Evolutionary conservation across 1,284 basidiomycete genomes (phyloP).

Genomic region (Laetiporus sulphureus): DNA sequence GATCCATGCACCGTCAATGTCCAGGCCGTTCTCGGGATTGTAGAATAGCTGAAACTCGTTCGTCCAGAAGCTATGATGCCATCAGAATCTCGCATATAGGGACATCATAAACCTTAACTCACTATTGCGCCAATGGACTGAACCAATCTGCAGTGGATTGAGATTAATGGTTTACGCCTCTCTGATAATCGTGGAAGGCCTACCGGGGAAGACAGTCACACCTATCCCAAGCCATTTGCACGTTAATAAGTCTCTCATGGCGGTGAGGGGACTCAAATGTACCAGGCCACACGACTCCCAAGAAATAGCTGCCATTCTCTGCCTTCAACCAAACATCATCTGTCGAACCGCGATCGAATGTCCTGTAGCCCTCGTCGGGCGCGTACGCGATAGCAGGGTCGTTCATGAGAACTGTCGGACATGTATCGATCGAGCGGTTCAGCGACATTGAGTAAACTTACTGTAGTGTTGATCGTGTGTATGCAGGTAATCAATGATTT

Average conservation of each 20-base stretch:
- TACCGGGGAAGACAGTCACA: slow-evolving; percentile 59
- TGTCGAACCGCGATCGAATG: slow-evolving; percentile 50
- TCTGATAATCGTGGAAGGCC: neutral
- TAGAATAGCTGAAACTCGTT: slow-evolving; percentile 60
- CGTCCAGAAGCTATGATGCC: slow-evolving; percentile 47
- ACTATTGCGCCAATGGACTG: slow-evolving; percentile 44
- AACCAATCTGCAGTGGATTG: slow-evolving; percentile 52
- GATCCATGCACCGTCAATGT: slow-evolving; percentile 67
- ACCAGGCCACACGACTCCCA: slow-evolving; percentile 71
- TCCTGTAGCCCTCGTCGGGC: slow-evolving; percentile 41
- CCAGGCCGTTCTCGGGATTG: slow-evolving; percentile 44
- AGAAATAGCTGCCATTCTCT: slow-evolving; percentile 49
- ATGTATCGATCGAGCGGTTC: neutral
- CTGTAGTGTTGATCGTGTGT: slow-evolving; percentile 50
- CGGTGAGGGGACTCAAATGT: too few relatives aligned
- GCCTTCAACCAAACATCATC: slow-evolving; percentile 58
- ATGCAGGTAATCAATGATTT: slow-evolving; percentile 60
- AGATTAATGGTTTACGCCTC: neutral
- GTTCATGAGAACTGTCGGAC: slow-evolving; percentile 55
- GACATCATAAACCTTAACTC: slow-evolving; percentile 20
- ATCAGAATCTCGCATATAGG: neutral
- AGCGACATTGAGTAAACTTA: slow-evolving; percentile 23
- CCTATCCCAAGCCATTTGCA: too few relatives aligned
- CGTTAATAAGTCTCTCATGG: too few relatives aligned
- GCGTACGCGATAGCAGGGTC: slow-evolving; percentile 63